A percentile compares a stretch with the other conserved stretches of the same genome.
These are phyloP conservation scores for Coemansia sp. DNA, from an alignment of 192 early-diverging fungal genomes.

Conservation along the genomic window DNA sequence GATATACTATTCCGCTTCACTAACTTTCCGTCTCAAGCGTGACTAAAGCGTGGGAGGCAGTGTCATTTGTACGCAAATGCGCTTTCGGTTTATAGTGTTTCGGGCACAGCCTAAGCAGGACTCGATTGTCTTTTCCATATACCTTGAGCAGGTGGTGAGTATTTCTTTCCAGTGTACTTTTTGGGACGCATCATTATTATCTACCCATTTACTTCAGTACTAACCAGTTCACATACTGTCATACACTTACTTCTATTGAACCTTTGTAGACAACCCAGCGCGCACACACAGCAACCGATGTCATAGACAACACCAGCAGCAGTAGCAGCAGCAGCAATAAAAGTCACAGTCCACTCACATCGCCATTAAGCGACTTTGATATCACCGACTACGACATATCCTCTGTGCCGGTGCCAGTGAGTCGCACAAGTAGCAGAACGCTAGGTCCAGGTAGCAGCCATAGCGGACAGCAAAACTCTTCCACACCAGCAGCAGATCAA, in stretches of 20 bases:
- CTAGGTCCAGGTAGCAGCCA: neutral
- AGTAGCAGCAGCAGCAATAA: conserved; percentile 5
- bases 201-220: neutral
- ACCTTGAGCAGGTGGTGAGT: conserved; percentile 43
- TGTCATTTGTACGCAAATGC: conserved; percentile 26
- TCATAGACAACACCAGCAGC: neutral
- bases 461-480: neutral
- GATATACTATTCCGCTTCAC: neutral
- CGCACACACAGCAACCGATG: neutral
- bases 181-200: neutral
- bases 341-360: neutral
- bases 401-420: conserved; percentile 1
- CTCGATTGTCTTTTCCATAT: conserved; percentile 42
- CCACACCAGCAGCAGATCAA: neutral
- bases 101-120: conserved; percentile 47
- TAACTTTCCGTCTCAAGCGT: neutral
- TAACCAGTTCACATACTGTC: neutral
- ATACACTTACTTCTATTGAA: neutral
- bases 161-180: neutral
- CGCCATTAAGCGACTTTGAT: conserved; percentile 7
- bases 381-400: conserved; percentile 3
- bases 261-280: neutral
- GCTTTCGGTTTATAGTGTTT: conserved; percentile 54
- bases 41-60: neutral
- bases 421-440: neutral